Evolutionary conservation across 305 asterid species (phyloP), one percentile per base, ranked within the genome.

Genomic region (Fraxinus baroniana): DNA sequence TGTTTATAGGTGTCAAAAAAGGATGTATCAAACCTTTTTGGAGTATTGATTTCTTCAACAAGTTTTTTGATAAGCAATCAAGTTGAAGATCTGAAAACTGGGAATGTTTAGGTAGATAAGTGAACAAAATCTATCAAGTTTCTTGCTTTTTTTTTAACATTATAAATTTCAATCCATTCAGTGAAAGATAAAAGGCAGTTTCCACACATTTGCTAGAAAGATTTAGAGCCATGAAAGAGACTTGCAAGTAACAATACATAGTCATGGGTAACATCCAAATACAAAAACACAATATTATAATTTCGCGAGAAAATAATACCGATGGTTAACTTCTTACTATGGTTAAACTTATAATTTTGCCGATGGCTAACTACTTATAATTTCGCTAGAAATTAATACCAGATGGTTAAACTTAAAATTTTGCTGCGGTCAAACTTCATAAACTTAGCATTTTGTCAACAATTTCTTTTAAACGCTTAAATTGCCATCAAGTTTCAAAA

Each of bases 1-100:
- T 64, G 28, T 20, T 73, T 6, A 62, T 52, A 72, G 20, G 71
- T 64, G 87, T 82, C 85, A 81, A 60, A 20, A 57, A 57, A 20
- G 68, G 68, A 57, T 18, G 30, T 22, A 9, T 24, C 36, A 62
- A 62, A 62, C 30, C 17, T 9, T 64, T 62, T 64, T 64, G 6
- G 3, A 7, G 72, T 64, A 24, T 64, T 3, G 36, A 64, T 64
- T 64, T 64, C n/a, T 24, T 64, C 13, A 64, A 64, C n/a, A 64
- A 24, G 33, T 64, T 64, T 64, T 22, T 64, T 64, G 73, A 64
- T 64, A 22, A 64, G 73, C 73, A 26, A 24, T 26, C 18, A 26
- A 64, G 17, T 64, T 24, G n/a, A 64, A 4, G 13, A 62, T 62
- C 30, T 62, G 71, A 7, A 64, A 64, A 64, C 10, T 64, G 36